Evolutionary conservation across 495 filamentous ascomycete species (phyloP), one percentile per base, ranked within the genome.

Genomic region (Tetracladium marchalianum): DNA sequence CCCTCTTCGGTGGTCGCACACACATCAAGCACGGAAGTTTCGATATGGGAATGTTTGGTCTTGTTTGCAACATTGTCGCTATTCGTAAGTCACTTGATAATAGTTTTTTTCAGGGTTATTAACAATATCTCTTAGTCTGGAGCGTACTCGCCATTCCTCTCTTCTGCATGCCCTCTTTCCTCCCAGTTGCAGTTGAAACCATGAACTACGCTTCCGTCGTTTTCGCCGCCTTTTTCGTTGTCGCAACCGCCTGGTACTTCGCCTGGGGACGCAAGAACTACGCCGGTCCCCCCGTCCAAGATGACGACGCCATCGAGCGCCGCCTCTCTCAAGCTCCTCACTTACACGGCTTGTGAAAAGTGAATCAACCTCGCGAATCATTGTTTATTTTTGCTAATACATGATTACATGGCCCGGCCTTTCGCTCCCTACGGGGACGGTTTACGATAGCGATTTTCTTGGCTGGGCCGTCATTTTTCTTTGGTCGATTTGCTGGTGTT

Each of bases 221-320:
- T 32, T 80, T 81, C 56, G 72, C 74, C 22, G 77, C 74, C 0
- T 78, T 79, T 48, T 73, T 66, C 5, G 34, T 56, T 11, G 71
- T 82, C 46, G 68, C 70, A 27, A 53, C 72, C 5, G 51, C 62
- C 2, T 80, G 77, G 75, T 81, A 81, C 61, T 72, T 79, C 43
- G 60, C 67, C 11, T 71, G 83, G 68, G 83, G 83, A 32, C 73
- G 78, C 47, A 81, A 80, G 61, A 69, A 81, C 52, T 87, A 86
- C 58, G 71, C 65, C 9, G 84, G 84, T 0, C 84, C 84, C 0
- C 81, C 81, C 1, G 54, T 76, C 13, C 56, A 50, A 24, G 49
- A 52, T 12, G 66, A 69, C 16, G 59, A 62, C 27, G 59, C 35
- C 16, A n/a, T 36, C 35, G 35, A 36, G 16, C 55, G 1, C 41